Evolutionary conservation across 1,284 basidiomycete genomes (phyloP), one percentile per base, ranked within the genome.

Genomic region (Ceratobasidium sp.): DNA sequence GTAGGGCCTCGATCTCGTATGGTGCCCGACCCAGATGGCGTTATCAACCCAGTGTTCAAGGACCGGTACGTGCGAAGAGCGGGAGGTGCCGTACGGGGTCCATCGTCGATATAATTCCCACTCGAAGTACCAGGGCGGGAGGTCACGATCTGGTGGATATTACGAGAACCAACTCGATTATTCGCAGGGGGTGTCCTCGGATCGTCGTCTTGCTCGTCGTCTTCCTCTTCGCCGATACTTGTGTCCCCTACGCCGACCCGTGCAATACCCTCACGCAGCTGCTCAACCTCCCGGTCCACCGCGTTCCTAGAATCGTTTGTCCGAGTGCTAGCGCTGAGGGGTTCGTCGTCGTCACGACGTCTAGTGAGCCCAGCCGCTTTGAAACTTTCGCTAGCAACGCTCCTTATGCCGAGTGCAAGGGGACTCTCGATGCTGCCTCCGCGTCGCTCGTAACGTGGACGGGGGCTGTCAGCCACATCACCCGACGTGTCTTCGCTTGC

Each of bases 391-490:
- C 89, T 87, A 8, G 91, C 81, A 11, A 92, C 81, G 78, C 87
- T 89, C 71, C 89, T 82, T 14, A 86, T 85, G 29, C 80, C 83
- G 13, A 51, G 80, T 78, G 74, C 75, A n/a, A 90, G 81, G 14
- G 87, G 84, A 79, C 87, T 89, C 80, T 92, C 92, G 11, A 87
- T 88, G 79, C 88, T 90, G 1, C 90, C 90, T 1, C 85, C 85
- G 48, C 90, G 82, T n/a, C 85, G 80, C 41, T 84, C 83, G 76
- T 89, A 89, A 61, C 84, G 81, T 34, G 51, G 61, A 31, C 51
- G 65, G 29, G 34, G 11, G 9, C n/a, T 29, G 8, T 61, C 74
- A 13, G 56, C 31, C 48, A 63, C 29, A 48, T 69, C 68, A 49
- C 48, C 71, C 29, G 58, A 41, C 4, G 37, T 53, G 22, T 65